Evolutionary conservation across 2,329 filamentous ascomycete species (phyloP).

Genomic region (Pseudopithomyces maydicus): DNA sequence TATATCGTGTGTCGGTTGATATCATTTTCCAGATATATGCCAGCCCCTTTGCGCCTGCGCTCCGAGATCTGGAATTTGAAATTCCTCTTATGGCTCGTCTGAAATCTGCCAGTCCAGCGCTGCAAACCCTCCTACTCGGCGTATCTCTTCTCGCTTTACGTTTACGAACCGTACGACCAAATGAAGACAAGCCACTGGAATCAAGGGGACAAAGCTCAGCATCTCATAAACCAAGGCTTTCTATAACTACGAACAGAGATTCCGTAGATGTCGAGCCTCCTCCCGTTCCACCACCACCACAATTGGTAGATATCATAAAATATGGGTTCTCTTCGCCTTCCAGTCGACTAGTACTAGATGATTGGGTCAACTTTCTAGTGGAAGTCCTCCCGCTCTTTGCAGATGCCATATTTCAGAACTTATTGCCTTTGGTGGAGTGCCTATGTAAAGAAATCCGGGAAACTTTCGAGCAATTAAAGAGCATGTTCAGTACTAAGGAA

Average conservation of each 20-base stretch:
- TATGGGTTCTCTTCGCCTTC: constrained; percentile 76
- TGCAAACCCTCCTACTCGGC: constrained; percentile 79
- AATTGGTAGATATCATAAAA: constrained; percentile 82
- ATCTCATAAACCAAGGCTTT: constrained; percentile 36
- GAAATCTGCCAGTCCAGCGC: constrained; percentile 61
- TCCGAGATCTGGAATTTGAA: constrained; percentile 72
- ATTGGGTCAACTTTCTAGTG: constrained; percentile 85
- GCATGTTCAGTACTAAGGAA: constrained; percentile 59
- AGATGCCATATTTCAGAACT: constrained; percentile 82
- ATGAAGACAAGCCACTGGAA: constrained; percentile 27
- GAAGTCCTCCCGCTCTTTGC: constrained; percentile 85
- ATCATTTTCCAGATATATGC: constrained; percentile 68
- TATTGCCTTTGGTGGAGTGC: constrained; percentile 89
- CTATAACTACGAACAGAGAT: constrained; percentile 33
- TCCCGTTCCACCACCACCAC: constrained; percentile 62
- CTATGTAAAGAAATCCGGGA: constrained; percentile 77
- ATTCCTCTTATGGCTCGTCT: constrained; percentile 72
- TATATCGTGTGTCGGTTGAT: constrained; percentile 73
- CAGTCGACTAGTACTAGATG: constrained; percentile 80
- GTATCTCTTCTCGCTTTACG: constrained; percentile 77
- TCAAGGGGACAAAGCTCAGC: constrained; percentile 21
- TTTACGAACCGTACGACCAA: constrained; percentile 52
- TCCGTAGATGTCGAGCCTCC: constrained; percentile 41
- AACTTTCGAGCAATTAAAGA: constrained; percentile 74
- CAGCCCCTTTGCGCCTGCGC: constrained; percentile 63